Evolutionary conservation across 495 filamentous ascomycete genomes (phyloP), one percentile per base, ranked within the genome.

Genomic region (Gamarada debralockiae): DNA sequence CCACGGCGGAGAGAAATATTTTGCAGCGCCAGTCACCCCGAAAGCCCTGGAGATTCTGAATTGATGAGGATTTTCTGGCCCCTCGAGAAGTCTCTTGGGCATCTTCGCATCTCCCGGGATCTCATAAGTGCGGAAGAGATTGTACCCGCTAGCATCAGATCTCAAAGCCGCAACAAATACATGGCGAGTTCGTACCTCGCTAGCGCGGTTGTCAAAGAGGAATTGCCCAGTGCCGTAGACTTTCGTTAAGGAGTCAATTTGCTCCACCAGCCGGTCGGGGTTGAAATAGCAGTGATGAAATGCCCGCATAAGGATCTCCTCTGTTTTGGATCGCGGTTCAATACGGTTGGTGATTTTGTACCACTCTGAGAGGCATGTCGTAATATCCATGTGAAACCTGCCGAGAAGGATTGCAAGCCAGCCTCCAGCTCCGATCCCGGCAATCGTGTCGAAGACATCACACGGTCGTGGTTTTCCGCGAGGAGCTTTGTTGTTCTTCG

Each of bases 391-490:
- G 25, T 59, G 58, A 23, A 59, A 60, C 25, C 58, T 57, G 21
- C 58, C 58, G 48, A 61, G 57, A 27, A 61, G 43, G 17, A 61
- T 22, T 10, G 58, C 58, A 3, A 61, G 47, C 57, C 57, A 60
- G 22, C 58, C 58, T 5, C 58, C 58, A 38, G 58, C 15, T 9
- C 58, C 57, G 12, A 60, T 59, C 24, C 58, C 58, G 17, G 50
- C 58, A 43, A 61, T 61, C 17, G 53, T 46, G 48, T 61, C 58
- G 58, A 61, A 61, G 18, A 60, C 42, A 24, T 61, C 58, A 36
- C 57, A 61, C 13, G 58, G 57, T 23, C 56, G 49, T 29, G 43
- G 50, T 43, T 56, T 59, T 50, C 47, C 6, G 47, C 29, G 34
- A 37, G 48, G 41, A 38, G 43, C 44, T 46, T 48, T 41, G 27